phyloP scores from a whole-genome alignment of 108 stramenopile genomes.

The Ochromonas danica region DNA sequence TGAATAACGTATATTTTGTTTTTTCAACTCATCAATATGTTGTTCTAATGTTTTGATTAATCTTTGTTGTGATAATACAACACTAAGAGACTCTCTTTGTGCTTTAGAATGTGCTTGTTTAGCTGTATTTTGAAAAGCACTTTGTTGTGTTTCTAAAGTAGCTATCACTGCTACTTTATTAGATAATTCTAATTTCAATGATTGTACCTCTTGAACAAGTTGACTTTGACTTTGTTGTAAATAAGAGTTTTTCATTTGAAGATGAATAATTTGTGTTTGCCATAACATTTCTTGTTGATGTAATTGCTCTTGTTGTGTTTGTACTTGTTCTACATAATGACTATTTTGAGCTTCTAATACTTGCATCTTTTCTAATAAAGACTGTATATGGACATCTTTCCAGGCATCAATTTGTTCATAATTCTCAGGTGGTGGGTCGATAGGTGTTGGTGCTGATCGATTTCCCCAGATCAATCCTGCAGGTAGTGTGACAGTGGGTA shows the following conservation, averaged over 20 bases:
- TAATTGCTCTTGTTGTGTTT: no score
- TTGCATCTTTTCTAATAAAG: no score
- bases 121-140: neutral
- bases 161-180: neutral
- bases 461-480: no score
- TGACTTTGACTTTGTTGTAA: neutral
- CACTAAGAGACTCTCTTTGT: neutral
- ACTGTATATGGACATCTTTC: no score
- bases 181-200: neutral
- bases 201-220: neutral
- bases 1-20: neutral
- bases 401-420: no score
- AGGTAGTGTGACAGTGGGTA: no score
- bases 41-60: neutral
- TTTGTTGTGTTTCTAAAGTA: neutral
- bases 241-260: neutral
- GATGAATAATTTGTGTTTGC: neutral
- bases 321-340: no score
- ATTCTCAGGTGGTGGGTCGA: no score
- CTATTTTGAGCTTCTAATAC: no score
- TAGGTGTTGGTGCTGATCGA: no score
- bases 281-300: neutral
- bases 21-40: neutral
- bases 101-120: neutral
- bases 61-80: neutral